Conservation (phyloP, 192 early-diverging fungal species). For the Glomus cerebriforme region DNA sequence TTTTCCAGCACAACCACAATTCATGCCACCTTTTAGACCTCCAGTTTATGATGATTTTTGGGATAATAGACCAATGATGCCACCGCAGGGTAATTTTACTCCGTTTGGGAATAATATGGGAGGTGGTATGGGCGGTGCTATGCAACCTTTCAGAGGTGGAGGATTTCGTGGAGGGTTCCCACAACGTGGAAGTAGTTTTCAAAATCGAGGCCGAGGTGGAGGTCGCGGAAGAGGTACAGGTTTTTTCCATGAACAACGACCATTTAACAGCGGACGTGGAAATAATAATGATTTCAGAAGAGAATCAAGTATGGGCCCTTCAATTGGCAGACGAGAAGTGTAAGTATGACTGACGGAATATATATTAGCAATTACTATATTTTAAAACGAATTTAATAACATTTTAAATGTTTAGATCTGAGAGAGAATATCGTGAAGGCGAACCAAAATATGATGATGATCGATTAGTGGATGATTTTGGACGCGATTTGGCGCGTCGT, state of each 20-base stretch:
- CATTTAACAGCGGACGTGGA: neutral
- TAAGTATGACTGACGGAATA: neutral
- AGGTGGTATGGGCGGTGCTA: slow-evolving; percentile 1
- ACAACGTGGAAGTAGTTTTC: neutral
- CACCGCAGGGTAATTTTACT: slow-evolving; percentile 2
- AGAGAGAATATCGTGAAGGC: slow-evolving; percentile 9
- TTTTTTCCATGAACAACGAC: neutral
- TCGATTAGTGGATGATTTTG: slow-evolving; percentile 23
- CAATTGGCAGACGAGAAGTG: slow-evolving; percentile 3
- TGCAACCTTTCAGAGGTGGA: slow-evolving; percentile 18
- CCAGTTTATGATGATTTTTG: slow-evolving; percentile 25
- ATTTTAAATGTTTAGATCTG: neutral
- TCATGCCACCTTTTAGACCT: slow-evolving; percentile 19
- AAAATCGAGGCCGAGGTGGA: neutral
- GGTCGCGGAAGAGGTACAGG: neutral
- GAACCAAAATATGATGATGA: slow-evolving; percentile 27
- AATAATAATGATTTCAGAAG: neutral
- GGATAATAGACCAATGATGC: slow-evolving; percentile 21
- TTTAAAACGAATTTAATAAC: neutral
- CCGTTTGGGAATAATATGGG: slow-evolving; percentile 26
- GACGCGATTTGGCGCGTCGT: slow-evolving; percentile 10
- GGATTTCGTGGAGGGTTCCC: neutral
- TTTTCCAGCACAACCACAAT: slow-evolving; percentile 17
- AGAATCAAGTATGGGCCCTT: neutral
- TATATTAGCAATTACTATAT: neutral